Percentiles rank a stretch among this genome's conserved stretches.
Evolutionary conservation across 305 asterid genomes (phyloP).

Genomic region (Ilex paraguariensis): DNA sequence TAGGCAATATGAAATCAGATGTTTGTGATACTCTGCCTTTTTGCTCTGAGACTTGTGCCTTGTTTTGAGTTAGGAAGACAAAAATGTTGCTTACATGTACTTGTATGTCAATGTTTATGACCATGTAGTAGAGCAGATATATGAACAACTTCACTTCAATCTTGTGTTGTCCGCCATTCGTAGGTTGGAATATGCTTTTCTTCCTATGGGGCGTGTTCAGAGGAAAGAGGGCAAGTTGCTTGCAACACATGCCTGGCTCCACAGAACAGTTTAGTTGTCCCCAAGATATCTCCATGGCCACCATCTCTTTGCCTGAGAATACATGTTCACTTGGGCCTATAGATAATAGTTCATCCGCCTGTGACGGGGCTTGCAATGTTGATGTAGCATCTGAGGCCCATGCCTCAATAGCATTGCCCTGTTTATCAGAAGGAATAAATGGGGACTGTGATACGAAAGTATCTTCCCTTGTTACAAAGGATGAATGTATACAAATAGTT

Average conservation of each 20-base stretch:
- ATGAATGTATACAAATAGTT: conserved; percentile 7
- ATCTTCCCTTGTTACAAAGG: conserved; percentile 22
- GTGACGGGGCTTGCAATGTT: conserved; percentile 18
- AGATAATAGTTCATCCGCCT: conserved; percentile 24
- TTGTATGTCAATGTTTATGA: too few relatives aligned
- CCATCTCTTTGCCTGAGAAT: conserved; percentile 53
- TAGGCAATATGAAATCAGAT: too few relatives aligned
- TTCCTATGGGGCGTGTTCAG: conserved; percentile 93
- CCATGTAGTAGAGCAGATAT: too few relatives aligned
- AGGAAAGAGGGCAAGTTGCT: conserved; percentile 51
- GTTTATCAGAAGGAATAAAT: conserved; percentile 25
- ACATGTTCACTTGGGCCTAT: conserved; percentile 42
- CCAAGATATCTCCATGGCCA: conserved; percentile 45
- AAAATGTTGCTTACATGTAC: too few relatives aligned
- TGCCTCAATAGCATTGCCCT: conserved; percentile 37
- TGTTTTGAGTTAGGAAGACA: too few relatives aligned
- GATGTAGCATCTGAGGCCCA: conserved; percentile 25
- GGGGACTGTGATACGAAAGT: conserved; percentile 28
- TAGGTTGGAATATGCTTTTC: conserved; percentile 91
- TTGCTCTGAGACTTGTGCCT: too few relatives aligned
- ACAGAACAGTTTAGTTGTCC: conserved; percentile 29
- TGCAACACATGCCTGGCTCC: conserved; percentile 34
- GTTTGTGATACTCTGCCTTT: too few relatives aligned
- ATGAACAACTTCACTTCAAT: too few relatives aligned
- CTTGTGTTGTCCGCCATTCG: conserved; percentile 20